Evolutionary conservation across 192 early-diverging fungal genomes (phyloP).

Genomic region (Coemansia reversa): DNA sequence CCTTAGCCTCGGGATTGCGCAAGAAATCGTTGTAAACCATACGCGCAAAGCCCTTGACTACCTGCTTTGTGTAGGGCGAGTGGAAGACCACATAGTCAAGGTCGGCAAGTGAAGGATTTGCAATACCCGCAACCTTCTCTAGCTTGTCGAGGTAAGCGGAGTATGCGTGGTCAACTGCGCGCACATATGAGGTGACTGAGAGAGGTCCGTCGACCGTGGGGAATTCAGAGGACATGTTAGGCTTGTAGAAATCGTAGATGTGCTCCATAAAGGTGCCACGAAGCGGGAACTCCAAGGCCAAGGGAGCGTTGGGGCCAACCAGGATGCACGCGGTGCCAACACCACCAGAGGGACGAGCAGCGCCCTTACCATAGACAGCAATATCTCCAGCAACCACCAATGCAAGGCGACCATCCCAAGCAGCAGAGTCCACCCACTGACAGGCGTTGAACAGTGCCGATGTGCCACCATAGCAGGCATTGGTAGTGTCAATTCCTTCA

Average conservation of each 20-base stretch:
- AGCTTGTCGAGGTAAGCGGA: conserved; percentile 77
- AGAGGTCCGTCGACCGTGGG: conserved; percentile 96
- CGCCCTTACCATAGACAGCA: conserved; percentile 90
- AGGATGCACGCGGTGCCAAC: conserved; percentile 89
- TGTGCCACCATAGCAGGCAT: conserved; percentile 99
- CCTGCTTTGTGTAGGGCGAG: conserved; percentile 97
- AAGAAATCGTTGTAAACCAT: conserved; percentile 91
- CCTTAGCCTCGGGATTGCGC: conserved; percentile 66
- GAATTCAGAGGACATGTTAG: conserved; percentile 95
- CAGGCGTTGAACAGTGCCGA: conserved; percentile 94
- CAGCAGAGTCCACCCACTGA: conserved; percentile 94
- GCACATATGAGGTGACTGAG: conserved; percentile 88
- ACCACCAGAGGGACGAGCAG: conserved; percentile 92
- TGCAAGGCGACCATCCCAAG: conserved; percentile 92
- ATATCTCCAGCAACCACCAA: conserved; percentile 93
- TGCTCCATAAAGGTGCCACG: conserved; percentile 95
- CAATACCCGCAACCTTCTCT: conserved; percentile 31
- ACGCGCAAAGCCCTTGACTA: conserved; percentile 91
- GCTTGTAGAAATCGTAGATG: conserved; percentile 99
- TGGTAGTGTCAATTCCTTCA: conserved; percentile 97
- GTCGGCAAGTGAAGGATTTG: conserved; percentile 49
- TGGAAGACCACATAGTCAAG: conserved; percentile 91
- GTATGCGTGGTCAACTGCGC: conserved; percentile 88
- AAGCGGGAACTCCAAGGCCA: conserved; percentile 88
- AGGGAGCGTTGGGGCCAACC: conserved; percentile 87